Evolutionary conservation across 1,284 basidiomycete species (phyloP).

Genomic region (Cerrena zonata): DNA sequence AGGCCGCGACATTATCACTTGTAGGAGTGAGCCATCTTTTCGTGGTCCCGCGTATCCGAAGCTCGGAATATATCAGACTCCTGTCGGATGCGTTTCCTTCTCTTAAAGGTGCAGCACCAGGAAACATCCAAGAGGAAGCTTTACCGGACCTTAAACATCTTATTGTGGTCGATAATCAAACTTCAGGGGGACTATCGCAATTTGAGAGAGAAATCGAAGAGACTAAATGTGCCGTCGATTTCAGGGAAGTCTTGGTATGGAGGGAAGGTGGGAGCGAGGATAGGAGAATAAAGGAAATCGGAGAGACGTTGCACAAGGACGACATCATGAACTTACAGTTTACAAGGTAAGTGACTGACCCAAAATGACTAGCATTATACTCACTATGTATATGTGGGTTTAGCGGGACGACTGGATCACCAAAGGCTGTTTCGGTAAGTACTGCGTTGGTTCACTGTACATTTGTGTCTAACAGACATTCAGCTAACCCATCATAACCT

Average conservation of each 20-base stretch:
- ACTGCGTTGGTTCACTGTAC: neutral
- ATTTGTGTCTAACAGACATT: neutral
- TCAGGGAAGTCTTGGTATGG: conserved; percentile 64
- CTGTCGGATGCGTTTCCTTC: conserved; percentile 57
- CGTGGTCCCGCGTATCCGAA: conserved; percentile 64
- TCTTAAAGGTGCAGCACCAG: conserved; percentile 44
- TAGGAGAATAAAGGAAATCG: conserved; percentile 33
- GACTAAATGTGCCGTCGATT: conserved; percentile 53
- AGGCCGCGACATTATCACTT: conserved; percentile 61
- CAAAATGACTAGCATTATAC: neutral
- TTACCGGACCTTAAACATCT: conserved; percentile 64
- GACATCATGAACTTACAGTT: conserved; percentile 81
- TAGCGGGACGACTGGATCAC: conserved; percentile 74
- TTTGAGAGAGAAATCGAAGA: conserved; percentile 39
- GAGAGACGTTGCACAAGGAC: conserved; percentile 39
- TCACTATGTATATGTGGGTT: no score
- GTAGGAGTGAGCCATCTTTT: conserved; percentile 70
- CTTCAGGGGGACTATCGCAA: conserved; percentile 34
- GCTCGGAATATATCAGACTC: conserved; percentile 56
- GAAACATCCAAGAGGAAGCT: conserved; percentile 53
- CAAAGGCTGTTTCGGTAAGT: conserved; percentile 73
- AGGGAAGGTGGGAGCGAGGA: conserved; percentile 41
- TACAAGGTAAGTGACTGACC: conserved; percentile 51
- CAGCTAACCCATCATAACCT: conserved; percentile 74
- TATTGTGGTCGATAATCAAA: conserved; percentile 68